Conservation (phyloP, 345 rosid genomes). For the Arabis hirsuta region DNA sequence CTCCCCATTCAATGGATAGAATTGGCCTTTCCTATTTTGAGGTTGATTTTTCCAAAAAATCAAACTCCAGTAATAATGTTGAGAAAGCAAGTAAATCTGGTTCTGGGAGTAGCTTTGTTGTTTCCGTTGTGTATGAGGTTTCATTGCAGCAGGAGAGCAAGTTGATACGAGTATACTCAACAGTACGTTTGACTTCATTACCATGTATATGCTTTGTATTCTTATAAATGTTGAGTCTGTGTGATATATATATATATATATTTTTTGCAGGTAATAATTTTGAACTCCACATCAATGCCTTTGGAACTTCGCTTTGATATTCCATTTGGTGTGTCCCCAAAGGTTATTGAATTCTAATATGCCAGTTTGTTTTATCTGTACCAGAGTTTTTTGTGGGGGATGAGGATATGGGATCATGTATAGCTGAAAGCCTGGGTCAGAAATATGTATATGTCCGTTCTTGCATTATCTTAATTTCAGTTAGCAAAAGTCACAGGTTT, state of each 20-base stretch:
- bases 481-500: constrained; percentile 3
- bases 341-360: constrained; percentile 53
- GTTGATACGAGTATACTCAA: constrained; percentile 83
- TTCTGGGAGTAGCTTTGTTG: constrained; percentile 61
- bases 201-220: background rate
- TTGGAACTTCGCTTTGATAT: constrained; percentile 92
- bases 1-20: constrained; percentile 87
- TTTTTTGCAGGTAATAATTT: constrained; percentile 71
- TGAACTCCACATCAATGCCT: constrained; percentile 77
- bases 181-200: constrained; percentile 56
- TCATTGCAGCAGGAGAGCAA: constrained; percentile 84
- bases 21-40: constrained; percentile 83
- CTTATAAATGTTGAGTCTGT: constrained; percentile 25
- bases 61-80: constrained; percentile 40
- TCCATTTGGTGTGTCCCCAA: constrained; percentile 92
- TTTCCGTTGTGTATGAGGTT: constrained; percentile 93
- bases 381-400: background rate
- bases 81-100: constrained; percentile 49
- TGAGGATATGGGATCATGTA: constrained; percentile 10
- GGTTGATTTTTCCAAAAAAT: constrained; percentile 81
- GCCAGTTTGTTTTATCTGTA: constrained; percentile 20
- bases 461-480: constrained; percentile 22
- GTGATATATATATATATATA: constrained; percentile 22
- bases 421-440: background rate
- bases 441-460: background rate